phyloP scores from a whole-genome alignment of 73 alveolate genomes.

The Paramecium octaurelia region DNA sequence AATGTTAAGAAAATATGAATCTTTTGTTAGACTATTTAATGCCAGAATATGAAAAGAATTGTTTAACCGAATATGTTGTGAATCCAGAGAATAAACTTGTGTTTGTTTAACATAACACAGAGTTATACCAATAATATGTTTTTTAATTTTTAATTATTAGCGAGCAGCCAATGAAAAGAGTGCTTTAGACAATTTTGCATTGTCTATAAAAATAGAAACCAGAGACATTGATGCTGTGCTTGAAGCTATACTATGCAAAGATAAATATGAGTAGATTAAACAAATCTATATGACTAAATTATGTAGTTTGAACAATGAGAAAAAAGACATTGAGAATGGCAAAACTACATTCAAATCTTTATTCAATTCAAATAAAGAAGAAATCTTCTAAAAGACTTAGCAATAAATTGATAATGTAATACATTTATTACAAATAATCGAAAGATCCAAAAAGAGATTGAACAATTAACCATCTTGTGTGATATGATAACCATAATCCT shows the following conservation, averaged over 20 bases:
- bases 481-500: slow-evolving; percentile 53
- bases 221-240: slow-evolving; percentile 34
- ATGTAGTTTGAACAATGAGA: slow-evolving; percentile 32
- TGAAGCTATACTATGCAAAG: neutral
- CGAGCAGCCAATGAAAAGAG: neutral
- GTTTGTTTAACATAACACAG: neutral
- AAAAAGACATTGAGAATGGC: slow-evolving; percentile 51
- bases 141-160: neutral
- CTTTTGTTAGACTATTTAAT: slow-evolving; percentile 37
- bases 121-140: neutral
- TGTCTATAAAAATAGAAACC: neutral
- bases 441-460: slow-evolving; percentile 37
- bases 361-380: slow-evolving; percentile 57
- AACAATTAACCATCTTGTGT: neutral
- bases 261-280: slow-evolving; percentile 2
- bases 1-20: slow-evolving; percentile 49
- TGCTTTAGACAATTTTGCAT: neutral
- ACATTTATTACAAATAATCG: neutral
- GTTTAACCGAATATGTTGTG: slow-evolving; percentile 56
- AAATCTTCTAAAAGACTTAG: neutral
- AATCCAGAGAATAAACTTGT: slow-evolving; percentile 53
- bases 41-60: slow-evolving; percentile 64
- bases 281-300: neutral
- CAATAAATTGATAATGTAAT: slow-evolving; percentile 27
- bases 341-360: slow-evolving; percentile 47